Evolutionary conservation across 139 green algal species (phyloP).

Genomic region (Asterochloris sp.): DNA sequence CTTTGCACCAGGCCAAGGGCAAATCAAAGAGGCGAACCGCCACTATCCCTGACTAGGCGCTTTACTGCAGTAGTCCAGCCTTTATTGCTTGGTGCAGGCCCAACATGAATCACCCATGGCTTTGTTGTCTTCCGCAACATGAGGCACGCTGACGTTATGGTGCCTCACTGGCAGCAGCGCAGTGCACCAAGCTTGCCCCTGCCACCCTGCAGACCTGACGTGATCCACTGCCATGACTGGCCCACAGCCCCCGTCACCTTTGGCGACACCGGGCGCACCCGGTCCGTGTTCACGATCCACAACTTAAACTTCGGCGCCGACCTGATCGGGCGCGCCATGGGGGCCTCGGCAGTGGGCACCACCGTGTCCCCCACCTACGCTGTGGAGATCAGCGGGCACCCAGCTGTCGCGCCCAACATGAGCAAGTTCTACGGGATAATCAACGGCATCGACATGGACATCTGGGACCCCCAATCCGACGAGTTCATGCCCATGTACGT

Average conservation of each 20-base stretch:
- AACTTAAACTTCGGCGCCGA: slow-evolving; percentile 90
- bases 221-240: slow-evolving; percentile 98
- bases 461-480: slow-evolving; percentile 91
- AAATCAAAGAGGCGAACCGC: no score
- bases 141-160: no score
- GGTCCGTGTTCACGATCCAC: slow-evolving; percentile 90
- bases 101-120: no score
- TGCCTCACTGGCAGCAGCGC: no score
- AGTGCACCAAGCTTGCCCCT: no score
- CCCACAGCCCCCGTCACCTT: slow-evolving; percentile 62
- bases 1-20: no score
- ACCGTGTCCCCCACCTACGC: slow-evolving; percentile 96
- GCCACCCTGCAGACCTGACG: slow-evolving; percentile 56
- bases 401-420: slow-evolving; percentile 65
- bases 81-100: no score
- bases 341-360: slow-evolving; percentile 49
- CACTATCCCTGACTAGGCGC: no score
- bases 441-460: slow-evolving; percentile 97
- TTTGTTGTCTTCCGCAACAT: no score
- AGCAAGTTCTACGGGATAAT: slow-evolving; percentile 84
- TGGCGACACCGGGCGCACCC: slow-evolving; percentile 37
- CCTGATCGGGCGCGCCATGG: slow-evolving; percentile 75
- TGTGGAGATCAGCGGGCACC: slow-evolving; percentile 73
- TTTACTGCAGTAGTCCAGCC: no score
- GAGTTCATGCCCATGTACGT: slow-evolving; percentile 58